phyloP scores from a whole-genome alignment of 108 stramenopile species.

The Discostella pseudostelligera region DNA sequence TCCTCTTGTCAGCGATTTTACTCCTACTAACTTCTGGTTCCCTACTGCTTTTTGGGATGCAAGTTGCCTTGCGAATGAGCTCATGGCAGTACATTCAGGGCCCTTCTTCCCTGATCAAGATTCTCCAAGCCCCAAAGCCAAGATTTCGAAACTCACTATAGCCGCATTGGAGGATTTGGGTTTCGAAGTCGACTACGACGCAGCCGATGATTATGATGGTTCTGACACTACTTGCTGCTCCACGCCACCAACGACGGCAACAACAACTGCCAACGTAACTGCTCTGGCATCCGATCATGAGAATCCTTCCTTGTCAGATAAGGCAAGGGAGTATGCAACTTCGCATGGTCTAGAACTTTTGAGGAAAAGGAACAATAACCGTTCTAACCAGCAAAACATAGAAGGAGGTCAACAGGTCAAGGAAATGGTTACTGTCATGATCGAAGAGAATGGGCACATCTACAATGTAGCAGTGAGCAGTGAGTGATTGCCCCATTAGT shows the following conservation, averaged over 20 bases:
- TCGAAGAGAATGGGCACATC: not conserved
- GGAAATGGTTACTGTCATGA: not conserved
- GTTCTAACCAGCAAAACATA: not conserved
- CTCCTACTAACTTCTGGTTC: too few species aligned
- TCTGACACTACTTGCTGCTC: slow-evolving; percentile 2
- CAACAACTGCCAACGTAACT: too few species aligned
- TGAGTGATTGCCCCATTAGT: too few species aligned
- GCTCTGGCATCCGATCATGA: too few species aligned
- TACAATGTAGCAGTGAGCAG: too few species aligned
- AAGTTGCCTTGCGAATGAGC: slow-evolving; percentile 24
- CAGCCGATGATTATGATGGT: slow-evolving; percentile 23
- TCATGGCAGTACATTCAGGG: slow-evolving; percentile 38
- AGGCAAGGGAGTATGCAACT: not conserved
- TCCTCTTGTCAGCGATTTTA: slow-evolving; percentile 36
- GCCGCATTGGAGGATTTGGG: slow-evolving; percentile 39
- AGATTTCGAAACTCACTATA: slow-evolving; percentile 36
- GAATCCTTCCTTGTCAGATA: not conserved
- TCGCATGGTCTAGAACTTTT: not conserved
- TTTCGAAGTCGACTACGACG: slow-evolving; percentile 24
- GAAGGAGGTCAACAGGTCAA: not conserved
- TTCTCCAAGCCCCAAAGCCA: too few species aligned
- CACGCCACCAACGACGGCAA: too few species aligned
- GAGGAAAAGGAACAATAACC: not conserved
- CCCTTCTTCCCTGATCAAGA: not conserved
- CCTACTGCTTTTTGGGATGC: slow-evolving; percentile 49